Percentiles rank a stretch among this genome's conserved stretches.
These are phyloP conservation scores for Exsudoporus frostii DNA, from an alignment of 768 basidiomycete genomes.

Conservation along the genomic window DNA sequence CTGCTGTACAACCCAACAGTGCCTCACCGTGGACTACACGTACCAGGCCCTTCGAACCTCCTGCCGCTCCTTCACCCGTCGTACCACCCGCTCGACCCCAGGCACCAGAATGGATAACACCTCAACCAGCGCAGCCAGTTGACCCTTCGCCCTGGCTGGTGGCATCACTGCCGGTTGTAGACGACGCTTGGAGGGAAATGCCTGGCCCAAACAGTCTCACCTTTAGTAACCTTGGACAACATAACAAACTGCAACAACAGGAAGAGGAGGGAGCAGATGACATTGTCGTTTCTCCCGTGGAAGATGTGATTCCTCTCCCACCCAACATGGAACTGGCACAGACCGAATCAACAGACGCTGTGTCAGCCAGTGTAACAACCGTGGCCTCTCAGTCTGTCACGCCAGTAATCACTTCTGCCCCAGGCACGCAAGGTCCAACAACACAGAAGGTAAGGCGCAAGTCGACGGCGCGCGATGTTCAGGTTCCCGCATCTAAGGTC, in stretches of 20 bases:
- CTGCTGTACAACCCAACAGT: slow-evolving; percentile 21
- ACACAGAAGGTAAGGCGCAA: slow-evolving; percentile 27
- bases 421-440: slow-evolving; percentile 19
- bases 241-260: slow-evolving; percentile 50
- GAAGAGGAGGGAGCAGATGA: slow-evolving; percentile 24
- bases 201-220: slow-evolving; percentile 52
- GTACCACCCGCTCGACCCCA: slow-evolving; percentile 22
- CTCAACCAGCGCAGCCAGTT: slow-evolving; percentile 18
- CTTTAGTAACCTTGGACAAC: slow-evolving; percentile 55
- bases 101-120: slow-evolving; percentile 37
- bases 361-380: not conserved
- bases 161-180: slow-evolving; percentile 43
- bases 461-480: slow-evolving; percentile 25
- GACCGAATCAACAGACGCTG: slow-evolving; percentile 13
- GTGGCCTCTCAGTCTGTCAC: slow-evolving; percentile 6
- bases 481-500: slow-evolving; percentile 21
- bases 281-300: slow-evolving; percentile 16
- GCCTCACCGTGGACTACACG: slow-evolving; percentile 24
- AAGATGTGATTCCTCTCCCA: slow-evolving; percentile 15
- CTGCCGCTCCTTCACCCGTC: slow-evolving; percentile 19
- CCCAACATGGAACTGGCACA: slow-evolving; percentile 12
- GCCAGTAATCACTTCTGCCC: slow-evolving; percentile 9
- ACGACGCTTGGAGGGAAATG: slow-evolving; percentile 46
- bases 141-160: slow-evolving; percentile 58
- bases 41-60: slow-evolving; percentile 17